Percentiles rank a stretch among this genome's conserved stretches.
Evolutionary conservation across 179 eudicot species (phyloP).

Genomic region (Actinidia arguta): DNA sequence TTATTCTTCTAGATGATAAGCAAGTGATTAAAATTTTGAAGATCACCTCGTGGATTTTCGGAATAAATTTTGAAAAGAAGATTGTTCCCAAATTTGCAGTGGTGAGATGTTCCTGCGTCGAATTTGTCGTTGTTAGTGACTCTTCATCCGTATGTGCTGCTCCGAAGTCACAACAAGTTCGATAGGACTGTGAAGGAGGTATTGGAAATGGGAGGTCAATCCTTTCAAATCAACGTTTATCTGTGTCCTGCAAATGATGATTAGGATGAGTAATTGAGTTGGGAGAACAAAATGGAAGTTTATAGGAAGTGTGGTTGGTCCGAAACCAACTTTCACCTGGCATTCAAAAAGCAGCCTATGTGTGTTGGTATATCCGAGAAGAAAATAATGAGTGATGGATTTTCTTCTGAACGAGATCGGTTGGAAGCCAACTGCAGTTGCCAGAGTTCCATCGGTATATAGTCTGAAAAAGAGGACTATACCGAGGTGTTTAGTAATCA

Average conservation of each 20-base stretch:
- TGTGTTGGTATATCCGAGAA: conserved; percentile 14
- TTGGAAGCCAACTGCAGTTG: conserved; percentile 5
- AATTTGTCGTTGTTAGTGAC: background rate
- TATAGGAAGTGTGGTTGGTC: conserved; percentile 19
- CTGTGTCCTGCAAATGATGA: background rate
- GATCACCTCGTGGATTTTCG: background rate
- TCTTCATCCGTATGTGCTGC: background rate
- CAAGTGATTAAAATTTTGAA: background rate
- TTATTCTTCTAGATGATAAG: background rate
- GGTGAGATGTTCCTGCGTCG: background rate
- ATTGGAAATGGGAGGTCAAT: conserved; percentile 7
- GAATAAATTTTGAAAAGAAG: background rate
- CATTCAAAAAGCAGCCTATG: conserved; percentile 5
- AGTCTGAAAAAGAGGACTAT: conserved; percentile 18
- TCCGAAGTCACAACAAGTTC: background rate
- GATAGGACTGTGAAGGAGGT: background rate
- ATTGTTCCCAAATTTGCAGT: conserved; percentile 3
- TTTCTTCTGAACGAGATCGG: conserved; percentile 20
- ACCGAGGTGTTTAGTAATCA: conserved; percentile 16
- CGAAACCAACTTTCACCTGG: background rate
- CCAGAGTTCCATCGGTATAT: background rate
- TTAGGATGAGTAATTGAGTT: background rate
- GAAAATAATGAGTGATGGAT: conserved; percentile 10
- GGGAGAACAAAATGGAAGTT: conserved; percentile 5
- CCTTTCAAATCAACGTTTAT: background rate